Base-by-base conservation (phyloP, 2,329 filamentous ascomycete genomes). In the Colletotrichum filicis region DNA sequence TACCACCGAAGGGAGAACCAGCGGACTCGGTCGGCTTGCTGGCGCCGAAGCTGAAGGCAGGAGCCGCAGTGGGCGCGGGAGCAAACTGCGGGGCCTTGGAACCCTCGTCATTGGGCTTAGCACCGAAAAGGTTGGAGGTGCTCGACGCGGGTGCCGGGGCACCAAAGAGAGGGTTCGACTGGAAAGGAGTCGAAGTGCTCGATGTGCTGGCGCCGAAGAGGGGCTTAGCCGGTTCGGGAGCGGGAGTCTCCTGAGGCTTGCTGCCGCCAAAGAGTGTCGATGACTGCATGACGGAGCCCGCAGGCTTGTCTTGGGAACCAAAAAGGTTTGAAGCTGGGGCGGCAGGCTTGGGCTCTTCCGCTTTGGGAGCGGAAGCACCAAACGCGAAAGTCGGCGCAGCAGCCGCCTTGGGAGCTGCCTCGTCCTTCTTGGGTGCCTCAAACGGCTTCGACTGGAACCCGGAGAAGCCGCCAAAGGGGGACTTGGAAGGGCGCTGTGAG, bases 251-350 rank as follows among this genome's bases (percentile, higher is more conserved):
- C 16, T 78, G 75, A 30, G 81, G 77, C 68, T 83, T 83, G 49
- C 76, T 79, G 9, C 75, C 74, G 24, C 84, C 85, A 74, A 87
- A 87, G n/a, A 86, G 66, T 14, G 77, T 83, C 26, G 78, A 77
- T 3, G 82, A 77, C 68, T 80, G 76, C 56, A 79, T 76, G 14
- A 76, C 70, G n/a, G 79, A 73, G 9, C 55, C 61, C 49, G 52
- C 58, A 32, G 71, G 66, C 66, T 75, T 75, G 6, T 66, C 63
- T 32, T 72, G 67, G 4, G 68, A 56, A 37, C 76, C 76, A 64
- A 82, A 80, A 11, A 81, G 63, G 58, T 56, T 76, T 3, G 76
- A 59, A 6, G 74, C 62, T 2, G 79, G 67, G 68, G 80, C 81
- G 14, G 66, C 16, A 7, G 69, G 26, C 63, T 73, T 68, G 16